These are phyloP conservation scores for Cutaneotrichosporon sp. DNA, from an alignment of 1,284 basidiomycete species.

Conservation along the genomic window DNA sequence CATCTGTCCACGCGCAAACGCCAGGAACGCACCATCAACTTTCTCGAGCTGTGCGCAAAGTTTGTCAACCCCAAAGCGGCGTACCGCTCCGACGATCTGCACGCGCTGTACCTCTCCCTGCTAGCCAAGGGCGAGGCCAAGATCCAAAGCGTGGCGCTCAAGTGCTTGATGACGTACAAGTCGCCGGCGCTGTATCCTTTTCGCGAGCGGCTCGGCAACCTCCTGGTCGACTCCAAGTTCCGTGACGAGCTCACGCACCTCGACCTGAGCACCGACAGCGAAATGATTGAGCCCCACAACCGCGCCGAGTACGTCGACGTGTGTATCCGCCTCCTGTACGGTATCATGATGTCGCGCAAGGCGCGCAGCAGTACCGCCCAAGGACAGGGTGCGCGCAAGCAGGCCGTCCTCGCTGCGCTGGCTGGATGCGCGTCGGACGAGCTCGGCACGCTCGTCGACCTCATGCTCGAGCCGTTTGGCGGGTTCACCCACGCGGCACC, in stretches of 20 bases:
- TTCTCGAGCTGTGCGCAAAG: slow-evolving; percentile 82
- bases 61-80: slow-evolving; percentile 87
- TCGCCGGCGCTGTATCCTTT: slow-evolving; percentile 62
- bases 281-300: slow-evolving; percentile 58
- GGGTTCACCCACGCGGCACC: slow-evolving; percentile 5
- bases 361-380: slow-evolving; percentile 58
- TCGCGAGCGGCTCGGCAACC: slow-evolving; percentile 60
- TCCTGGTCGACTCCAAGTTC: slow-evolving; percentile 84
- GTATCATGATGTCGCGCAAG: slow-evolving; percentile 76
- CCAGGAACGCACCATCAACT: slow-evolving; percentile 57
- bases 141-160: slow-evolving; percentile 71
- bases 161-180: slow-evolving; percentile 81
- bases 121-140: slow-evolving; percentile 78
- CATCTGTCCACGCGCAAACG: slow-evolving; percentile 44
- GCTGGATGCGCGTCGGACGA: slow-evolving; percentile 68
- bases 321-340: slow-evolving; percentile 75
- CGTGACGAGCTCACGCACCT: slow-evolving; percentile 78
- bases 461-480: slow-evolving; percentile 81
- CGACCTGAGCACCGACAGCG: slow-evolving; percentile 53
- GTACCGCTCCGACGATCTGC: slow-evolving; percentile 63
- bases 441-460: slow-evolving; percentile 69
- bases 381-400: slow-evolving; percentile 65
- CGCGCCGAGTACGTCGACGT: slow-evolving; percentile 68
- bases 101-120: slow-evolving; percentile 64
- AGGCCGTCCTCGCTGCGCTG: slow-evolving; percentile 69